Evolutionary conservation across 306 rosid species (phyloP).

Genomic region (Trifolium repens): DNA sequence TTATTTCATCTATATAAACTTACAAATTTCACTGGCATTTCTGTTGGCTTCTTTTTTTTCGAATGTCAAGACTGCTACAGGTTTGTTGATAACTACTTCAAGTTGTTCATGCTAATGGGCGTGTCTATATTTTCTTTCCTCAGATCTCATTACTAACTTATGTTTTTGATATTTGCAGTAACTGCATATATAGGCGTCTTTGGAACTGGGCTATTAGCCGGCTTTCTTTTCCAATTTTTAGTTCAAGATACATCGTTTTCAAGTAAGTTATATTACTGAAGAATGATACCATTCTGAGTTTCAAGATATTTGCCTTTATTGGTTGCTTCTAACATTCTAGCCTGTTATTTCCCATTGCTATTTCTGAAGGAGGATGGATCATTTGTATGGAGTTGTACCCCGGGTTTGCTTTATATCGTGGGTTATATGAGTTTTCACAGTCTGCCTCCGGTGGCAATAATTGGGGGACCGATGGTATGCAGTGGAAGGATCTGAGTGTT

Average conservation of each 20-base stretch:
- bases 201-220: conserved; percentile 81
- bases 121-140: conserved; percentile 21
- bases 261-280: conserved; percentile 63
- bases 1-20: conserved; percentile 74
- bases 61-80: conserved; percentile 76
- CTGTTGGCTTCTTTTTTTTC: conserved; percentile 69
- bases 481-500: conserved; percentile 67
- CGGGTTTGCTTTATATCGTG: conserved; percentile 80
- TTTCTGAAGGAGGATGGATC: conserved; percentile 60
- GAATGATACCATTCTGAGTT: neutral
- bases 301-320: neutral
- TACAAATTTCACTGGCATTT: conserved; percentile 80
- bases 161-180: conserved; percentile 58
- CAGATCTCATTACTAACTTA: conserved; percentile 35
- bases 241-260: conserved; percentile 61
- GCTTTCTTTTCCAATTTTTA: conserved; percentile 67
- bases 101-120: conserved; percentile 7
- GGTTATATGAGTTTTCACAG: conserved; percentile 69
- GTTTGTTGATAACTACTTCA: conserved; percentile 50
- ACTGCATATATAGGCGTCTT: conserved; percentile 71
- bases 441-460: conserved; percentile 46
- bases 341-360: conserved; percentile 31
- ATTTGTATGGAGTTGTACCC: conserved; percentile 73
- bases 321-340: conserved; percentile 32
- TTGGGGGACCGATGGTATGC: conserved; percentile 67